These are phyloP conservation scores for Cryptococcus sp. DNA, from an alignment of 1,284 basidiomycete genomes.

Conservation along the genomic window DNA sequence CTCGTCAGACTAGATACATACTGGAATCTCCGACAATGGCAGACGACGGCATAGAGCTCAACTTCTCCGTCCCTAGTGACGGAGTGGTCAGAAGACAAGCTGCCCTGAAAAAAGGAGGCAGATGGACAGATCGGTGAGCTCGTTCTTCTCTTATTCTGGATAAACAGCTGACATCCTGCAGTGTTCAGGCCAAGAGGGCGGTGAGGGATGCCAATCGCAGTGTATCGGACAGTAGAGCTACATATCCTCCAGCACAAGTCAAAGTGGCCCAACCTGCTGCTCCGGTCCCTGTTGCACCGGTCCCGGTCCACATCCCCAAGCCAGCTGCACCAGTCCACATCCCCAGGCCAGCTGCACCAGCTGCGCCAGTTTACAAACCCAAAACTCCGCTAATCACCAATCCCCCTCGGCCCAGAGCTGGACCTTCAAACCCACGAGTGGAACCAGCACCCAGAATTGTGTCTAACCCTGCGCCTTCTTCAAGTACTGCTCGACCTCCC, in stretches of 20 bases:
- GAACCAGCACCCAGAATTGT: constrained; percentile 2
- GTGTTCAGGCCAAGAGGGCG: constrained; percentile 49
- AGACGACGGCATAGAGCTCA: constrained; percentile 53
- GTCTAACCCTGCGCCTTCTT: constrained; percentile 5
- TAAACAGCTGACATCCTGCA: constrained; percentile 34
- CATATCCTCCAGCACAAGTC: neutral
- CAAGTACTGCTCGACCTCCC: constrained; percentile 5
- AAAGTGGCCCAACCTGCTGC: neutral
- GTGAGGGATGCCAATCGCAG: constrained; percentile 18
- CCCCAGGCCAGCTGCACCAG: neutral
- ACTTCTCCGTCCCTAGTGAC: constrained; percentile 40
- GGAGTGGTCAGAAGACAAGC: constrained; percentile 23
- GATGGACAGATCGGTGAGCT: constrained; percentile 79
- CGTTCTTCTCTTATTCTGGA: constrained; percentile 2
- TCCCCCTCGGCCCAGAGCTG: constrained; percentile 13
- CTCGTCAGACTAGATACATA: neutral
- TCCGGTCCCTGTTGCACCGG: neutral
- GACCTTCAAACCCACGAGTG: constrained; percentile 8
- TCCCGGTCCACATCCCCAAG: neutral
- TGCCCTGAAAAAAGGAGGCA: constrained; percentile 63
- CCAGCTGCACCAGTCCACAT: neutral
- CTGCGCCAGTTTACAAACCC: constrained; percentile 1
- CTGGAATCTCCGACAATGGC: constrained; percentile 30
- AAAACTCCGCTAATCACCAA: neutral
- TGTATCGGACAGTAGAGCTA: neutral